These are phyloP conservation scores for Cymodocea nodosa DNA, from an alignment of 116 monocot genomes.

Conservation along the genomic window DNA sequence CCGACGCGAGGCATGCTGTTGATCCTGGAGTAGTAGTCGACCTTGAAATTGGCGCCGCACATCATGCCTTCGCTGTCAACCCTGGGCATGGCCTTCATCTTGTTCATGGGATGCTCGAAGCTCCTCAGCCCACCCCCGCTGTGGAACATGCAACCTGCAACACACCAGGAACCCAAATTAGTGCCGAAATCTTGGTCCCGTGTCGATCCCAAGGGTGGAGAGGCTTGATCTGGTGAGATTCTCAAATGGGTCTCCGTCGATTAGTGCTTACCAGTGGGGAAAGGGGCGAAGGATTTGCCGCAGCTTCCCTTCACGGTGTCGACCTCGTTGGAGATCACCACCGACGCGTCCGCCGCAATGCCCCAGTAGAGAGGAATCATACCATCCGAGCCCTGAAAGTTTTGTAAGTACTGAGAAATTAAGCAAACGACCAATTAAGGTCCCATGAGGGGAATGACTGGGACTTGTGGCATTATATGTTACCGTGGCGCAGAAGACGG, in stretches of 20 bases:
- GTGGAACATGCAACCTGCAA: slow-evolving; percentile 56
- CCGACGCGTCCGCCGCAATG: slow-evolving; percentile 52
- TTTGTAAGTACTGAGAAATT: too few species aligned
- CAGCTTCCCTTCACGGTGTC: slow-evolving; percentile 48
- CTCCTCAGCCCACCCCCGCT: slow-evolving; percentile 48
- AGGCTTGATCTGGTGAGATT: not conserved
- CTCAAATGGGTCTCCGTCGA: not conserved
- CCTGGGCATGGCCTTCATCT: slow-evolving; percentile 67
- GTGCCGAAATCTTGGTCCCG: not conserved
- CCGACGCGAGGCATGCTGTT: slow-evolving; percentile 38
- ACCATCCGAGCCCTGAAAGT: slow-evolving; percentile 67
- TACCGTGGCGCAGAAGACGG: slow-evolving; percentile 72
- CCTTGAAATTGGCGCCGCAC: slow-evolving; percentile 64
- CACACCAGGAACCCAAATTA: not conserved
- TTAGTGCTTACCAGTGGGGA: slow-evolving; percentile 44
- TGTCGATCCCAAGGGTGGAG: too few species aligned
- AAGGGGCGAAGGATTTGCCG: slow-evolving; percentile 85
- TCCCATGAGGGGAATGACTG: too few species aligned
- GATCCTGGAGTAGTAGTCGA: slow-evolving; percentile 31
- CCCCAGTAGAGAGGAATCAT: slow-evolving; percentile 61
- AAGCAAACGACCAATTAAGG: too few species aligned
- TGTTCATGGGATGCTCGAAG: slow-evolving; percentile 70
- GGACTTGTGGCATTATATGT: too few species aligned
- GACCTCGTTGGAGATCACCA: slow-evolving; percentile 63
- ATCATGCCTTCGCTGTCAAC: slow-evolving; percentile 64